Percentiles rank a stretch among this genome's conserved stretches.
Evolutionary conservation across 2,329 filamentous ascomycete genomes (phyloP).

Genomic region (Aspergillus fijiensis): DNA sequence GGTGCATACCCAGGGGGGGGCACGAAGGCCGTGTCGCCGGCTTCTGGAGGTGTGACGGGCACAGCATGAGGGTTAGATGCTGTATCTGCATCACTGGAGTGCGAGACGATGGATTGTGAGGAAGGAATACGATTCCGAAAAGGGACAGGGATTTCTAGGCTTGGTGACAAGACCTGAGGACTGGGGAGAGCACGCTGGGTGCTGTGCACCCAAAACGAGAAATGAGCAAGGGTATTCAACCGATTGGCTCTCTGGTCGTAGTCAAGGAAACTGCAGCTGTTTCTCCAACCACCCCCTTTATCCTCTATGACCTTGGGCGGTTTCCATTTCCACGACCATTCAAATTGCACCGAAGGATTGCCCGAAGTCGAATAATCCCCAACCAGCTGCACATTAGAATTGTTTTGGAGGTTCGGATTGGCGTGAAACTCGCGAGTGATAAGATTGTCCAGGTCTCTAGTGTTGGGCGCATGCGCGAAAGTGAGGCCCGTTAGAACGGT

Average conservation of each 20-base stretch:
- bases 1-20: slow-evolving; percentile 27
- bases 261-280: slow-evolving; percentile 94
- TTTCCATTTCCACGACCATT: slow-evolving; percentile 97
- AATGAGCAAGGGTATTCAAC: slow-evolving; percentile 82
- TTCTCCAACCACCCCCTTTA: slow-evolving; percentile 88
- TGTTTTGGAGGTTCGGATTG: slow-evolving; percentile 96
- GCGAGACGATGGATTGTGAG: slow-evolving; percentile 79
- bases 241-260: slow-evolving; percentile 92
- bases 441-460: slow-evolving; percentile 86
- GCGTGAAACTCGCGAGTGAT: slow-evolving; percentile 95
- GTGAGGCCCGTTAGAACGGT: slow-evolving; percentile 85
- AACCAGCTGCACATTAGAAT: slow-evolving; percentile 91
- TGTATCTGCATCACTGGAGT: slow-evolving; percentile 69
- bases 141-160: slow-evolving; percentile 70
- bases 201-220: slow-evolving; percentile 94
- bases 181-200: slow-evolving; percentile 36
- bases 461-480: slow-evolving; percentile 83
- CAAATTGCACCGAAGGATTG: slow-evolving; percentile 79
- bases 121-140: slow-evolving; percentile 82
- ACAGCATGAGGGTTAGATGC: slow-evolving; percentile 35
- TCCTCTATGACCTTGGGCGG: slow-evolving; percentile 81
- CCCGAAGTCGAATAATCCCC: slow-evolving; percentile 85
- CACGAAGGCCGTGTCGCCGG: slow-evolving; percentile 23
- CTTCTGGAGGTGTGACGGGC: slow-evolving; percentile 33
- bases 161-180: slow-evolving; percentile 67